Percentiles rank a stretch among this genome's conserved stretches.
These are phyloP conservation scores for Pulveroboletus frians DNA, from an alignment of 768 basidiomycete species.

Conservation along the genomic window DNA sequence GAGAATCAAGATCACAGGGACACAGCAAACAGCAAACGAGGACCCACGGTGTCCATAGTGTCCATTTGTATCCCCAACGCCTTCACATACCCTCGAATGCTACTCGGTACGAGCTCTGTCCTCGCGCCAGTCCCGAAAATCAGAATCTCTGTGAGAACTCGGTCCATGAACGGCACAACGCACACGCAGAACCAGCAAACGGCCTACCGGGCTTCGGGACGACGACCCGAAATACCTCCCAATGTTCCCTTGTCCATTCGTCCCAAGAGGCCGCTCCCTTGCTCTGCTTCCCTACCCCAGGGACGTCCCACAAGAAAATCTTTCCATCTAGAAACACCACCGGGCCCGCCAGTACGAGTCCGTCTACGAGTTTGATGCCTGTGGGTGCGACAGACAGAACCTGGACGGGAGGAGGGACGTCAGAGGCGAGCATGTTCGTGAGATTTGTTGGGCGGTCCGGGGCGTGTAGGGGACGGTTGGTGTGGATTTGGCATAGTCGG, in stretches of 20 bases:
- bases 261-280: constrained; percentile 41
- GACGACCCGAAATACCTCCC: constrained; percentile 76
- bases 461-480: constrained; percentile 1
- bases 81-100: constrained; percentile 61
- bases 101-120: constrained; percentile 63
- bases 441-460: constrained; percentile 33
- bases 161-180: background rate
- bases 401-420: constrained; percentile 63
- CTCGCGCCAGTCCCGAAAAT: constrained; percentile 81
- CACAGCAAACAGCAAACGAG: background rate
- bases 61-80: constrained; percentile 83
- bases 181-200: too few relatives aligned
- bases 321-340: constrained; percentile 83
- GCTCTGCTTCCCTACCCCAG: constrained; percentile 15
- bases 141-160: constrained; percentile 65
- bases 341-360: constrained; percentile 69
- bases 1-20: background rate
- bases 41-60: constrained; percentile 73
- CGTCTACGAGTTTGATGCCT: constrained; percentile 73
- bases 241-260: constrained; percentile 69
- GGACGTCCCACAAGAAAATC: constrained; percentile 88
- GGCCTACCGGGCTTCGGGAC: constrained; percentile 76
- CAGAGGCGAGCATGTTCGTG: constrained; percentile 72
- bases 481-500: constrained; percentile 13
- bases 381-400: constrained; percentile 57